Evolutionary conservation across 139 green algal genomes (phyloP).

Genomic region (Coccomyxa sp.): DNA sequence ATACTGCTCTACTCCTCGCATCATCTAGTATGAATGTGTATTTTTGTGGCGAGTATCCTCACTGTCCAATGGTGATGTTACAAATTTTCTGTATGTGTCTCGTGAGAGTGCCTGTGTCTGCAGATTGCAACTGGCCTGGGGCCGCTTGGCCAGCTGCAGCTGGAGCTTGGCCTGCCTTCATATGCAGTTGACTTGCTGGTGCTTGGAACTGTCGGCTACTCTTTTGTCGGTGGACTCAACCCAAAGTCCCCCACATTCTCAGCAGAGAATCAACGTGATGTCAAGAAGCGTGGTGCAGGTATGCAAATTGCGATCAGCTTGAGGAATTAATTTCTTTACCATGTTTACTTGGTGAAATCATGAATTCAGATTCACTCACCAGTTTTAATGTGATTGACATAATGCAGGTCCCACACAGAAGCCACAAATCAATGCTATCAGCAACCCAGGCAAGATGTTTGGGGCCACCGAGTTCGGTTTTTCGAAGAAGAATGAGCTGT

Average conservation of each 20-base stretch:
- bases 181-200: slow-evolving; percentile 49
- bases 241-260: slow-evolving; percentile 39
- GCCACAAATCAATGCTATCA: slow-evolving; percentile 6
- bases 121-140: slow-evolving; percentile 50
- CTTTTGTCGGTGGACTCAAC: slow-evolving; percentile 35
- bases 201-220: slow-evolving; percentile 44
- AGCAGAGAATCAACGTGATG: slow-evolving; percentile 23
- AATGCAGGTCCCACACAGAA: slow-evolving; percentile 45
- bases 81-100: background rate
- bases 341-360: background rate
- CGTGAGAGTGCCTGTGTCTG: background rate
- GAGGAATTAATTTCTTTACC: background rate
- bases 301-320: background rate
- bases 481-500: slow-evolving; percentile 74
- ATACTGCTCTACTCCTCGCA: background rate
- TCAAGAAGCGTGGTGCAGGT: slow-evolving; percentile 29
- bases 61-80: too few relatives aligned
- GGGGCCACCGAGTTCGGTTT: slow-evolving; percentile 50
- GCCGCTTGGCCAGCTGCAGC: slow-evolving; percentile 55
- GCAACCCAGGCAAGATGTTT: slow-evolving; percentile 47
- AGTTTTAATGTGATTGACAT: background rate
- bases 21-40: background rate
- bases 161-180: slow-evolving; percentile 46
- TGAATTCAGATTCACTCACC: background rate
- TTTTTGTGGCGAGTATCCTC: too few relatives aligned